Base-by-base conservation (phyloP, 2,329 filamentous ascomycete genomes). In the Dothideomycetes sp. region DNA sequence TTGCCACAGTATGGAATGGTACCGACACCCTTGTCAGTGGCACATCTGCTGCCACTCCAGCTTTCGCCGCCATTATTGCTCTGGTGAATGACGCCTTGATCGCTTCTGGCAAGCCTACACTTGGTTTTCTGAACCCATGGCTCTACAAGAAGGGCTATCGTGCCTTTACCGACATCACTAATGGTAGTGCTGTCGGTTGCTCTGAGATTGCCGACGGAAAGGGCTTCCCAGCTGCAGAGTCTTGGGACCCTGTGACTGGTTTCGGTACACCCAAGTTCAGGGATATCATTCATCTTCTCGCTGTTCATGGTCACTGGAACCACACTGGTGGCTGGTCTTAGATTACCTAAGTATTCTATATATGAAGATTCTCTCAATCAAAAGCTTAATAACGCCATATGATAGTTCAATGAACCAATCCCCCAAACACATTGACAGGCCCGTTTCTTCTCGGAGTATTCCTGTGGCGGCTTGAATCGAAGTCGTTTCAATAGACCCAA, bases 81-180 rank as follows among this genome's bases (percentile, higher is more conserved):
- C 65, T 81, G 3, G 61, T 81, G 45, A 81, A 82, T 48, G 76
- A 80, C 49, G 74, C 71, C 1, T 62, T 75, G 24, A 54, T 78
- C 18, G 59, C 65, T 0, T 58, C 55, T 2, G 68, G 69, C 4
- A 67, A 70, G 52, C 53, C 65, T 0, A 56, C 64, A 0, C 55
- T 76, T 33, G 74, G 74, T 0, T 77, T 73, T 59, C 45, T 78
- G 27, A 77, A 78, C 48, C 73, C 73, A 0, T 45, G 43, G 43
- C 50, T 77, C 3, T 78, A 77, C 51, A 60, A 59, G 10, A 52
- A 54, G 35, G 67, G 65, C 2, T 63, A 62, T 44, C 52, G 59
- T 45, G 69, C 62, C 0, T 60, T 75, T 13, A 72, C 60, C 1
- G 72, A 76, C 45, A 64, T 53, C 51, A 62, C 46, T 20, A 58